Percentiles rank a stretch among this genome's conserved stretches.
These are phyloP conservation scores for Boletus pseudopeckii DNA, from an alignment of 768 basidiomycete genomes.

Conservation along the genomic window DNA sequence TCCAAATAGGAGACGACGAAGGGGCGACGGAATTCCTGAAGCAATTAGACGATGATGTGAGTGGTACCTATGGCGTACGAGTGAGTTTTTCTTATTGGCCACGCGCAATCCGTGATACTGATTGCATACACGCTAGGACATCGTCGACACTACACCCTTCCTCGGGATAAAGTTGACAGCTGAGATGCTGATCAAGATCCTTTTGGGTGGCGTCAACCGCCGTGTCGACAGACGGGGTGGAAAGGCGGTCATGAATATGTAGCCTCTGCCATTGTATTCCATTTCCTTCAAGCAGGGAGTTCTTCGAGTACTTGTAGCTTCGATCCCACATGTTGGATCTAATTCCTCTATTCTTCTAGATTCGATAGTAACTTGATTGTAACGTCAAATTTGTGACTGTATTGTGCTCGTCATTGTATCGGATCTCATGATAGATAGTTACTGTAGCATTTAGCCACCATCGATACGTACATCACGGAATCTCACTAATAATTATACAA, in stretches of 20 bases:
- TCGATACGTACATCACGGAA: no score
- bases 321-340: no score
- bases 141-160: conserved; percentile 67
- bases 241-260: conserved; percentile 20
- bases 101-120: background rate
- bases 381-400: no score
- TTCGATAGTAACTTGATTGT: no score
- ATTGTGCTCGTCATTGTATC: no score
- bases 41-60: conserved; percentile 57
- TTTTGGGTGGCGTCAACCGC: conserved; percentile 66
- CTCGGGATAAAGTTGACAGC: conserved; percentile 40
- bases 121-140: conserved; percentile 43
- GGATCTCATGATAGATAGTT: no score
- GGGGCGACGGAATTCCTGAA: conserved; percentile 43
- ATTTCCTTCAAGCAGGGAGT: background rate
- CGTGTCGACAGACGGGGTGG: conserved; percentile 39
- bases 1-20: conserved; percentile 58
- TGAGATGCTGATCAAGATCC: conserved; percentile 54
- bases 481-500: no score
- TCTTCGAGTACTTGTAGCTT: no score
- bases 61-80: conserved; percentile 39
- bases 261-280: background rate
- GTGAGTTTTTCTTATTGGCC: conserved; percentile 27
- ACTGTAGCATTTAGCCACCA: no score
- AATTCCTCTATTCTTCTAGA: no score